Evolutionary conservation across 352 stramenopile genomes (phyloP).

Genomic region (Pythium oligandrum): DNA sequence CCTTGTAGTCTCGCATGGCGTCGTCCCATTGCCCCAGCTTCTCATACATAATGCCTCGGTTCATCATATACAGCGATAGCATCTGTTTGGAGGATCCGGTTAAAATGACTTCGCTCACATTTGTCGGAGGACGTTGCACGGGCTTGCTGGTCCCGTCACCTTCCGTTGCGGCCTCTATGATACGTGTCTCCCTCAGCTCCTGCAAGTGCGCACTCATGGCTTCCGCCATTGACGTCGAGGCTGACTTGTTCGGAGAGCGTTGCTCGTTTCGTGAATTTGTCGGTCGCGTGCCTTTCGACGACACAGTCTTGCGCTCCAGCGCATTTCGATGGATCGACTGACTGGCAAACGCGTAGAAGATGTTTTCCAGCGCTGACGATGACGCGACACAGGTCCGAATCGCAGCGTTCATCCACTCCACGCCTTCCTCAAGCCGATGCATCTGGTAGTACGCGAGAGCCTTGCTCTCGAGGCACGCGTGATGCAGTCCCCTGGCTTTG

Average conservation of each 20-base stretch:
- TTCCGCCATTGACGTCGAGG: conserved; percentile 15
- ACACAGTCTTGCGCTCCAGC: conserved; percentile 47
- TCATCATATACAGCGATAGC: conserved; percentile 65
- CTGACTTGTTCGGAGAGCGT: not conserved
- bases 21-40: conserved; percentile 37
- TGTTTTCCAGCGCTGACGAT: conserved; percentile 51
- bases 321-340: conserved; percentile 46
- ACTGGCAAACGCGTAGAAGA: conserved; percentile 59
- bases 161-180: not conserved
- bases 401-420: conserved; percentile 50
- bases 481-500: conserved; percentile 34
- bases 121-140: not conserved
- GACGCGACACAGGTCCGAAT: conserved; percentile 54
- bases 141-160: not conserved
- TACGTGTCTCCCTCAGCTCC: conserved; percentile 10
- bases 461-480: conserved; percentile 52
- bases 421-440: conserved; percentile 32
- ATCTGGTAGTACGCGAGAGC: conserved; percentile 54
- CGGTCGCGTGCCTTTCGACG: conserved; percentile 1
- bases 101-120: conserved; percentile 8
- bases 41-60: conserved; percentile 65
- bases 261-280: too few species aligned
- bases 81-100: conserved; percentile 58
- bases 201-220: conserved; percentile 19
- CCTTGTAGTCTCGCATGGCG: conserved; percentile 48